Evolutionary conservation across 805 yeast genomes (phyloP).

Genomic region (Barnettozyma sp.): DNA sequence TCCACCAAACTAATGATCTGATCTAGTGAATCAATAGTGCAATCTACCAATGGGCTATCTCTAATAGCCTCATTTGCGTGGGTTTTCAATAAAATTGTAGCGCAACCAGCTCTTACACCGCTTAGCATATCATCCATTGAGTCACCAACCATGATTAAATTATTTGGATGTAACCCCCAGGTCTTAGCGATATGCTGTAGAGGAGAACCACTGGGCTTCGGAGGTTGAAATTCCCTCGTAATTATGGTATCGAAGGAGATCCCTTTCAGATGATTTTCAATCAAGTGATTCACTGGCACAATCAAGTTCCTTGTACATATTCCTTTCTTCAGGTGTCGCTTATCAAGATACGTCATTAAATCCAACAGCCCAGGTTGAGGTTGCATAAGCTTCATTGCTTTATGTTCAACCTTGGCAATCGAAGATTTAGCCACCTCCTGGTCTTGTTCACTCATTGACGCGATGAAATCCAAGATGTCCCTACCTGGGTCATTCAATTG

Average conservation of each 20-base stretch:
- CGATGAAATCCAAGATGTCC: slow-evolving; percentile 51
- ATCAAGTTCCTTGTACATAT: slow-evolving; percentile 58
- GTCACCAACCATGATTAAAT: slow-evolving; percentile 66
- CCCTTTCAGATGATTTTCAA: slow-evolving; percentile 36
- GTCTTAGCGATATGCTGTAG: slow-evolving; percentile 44
- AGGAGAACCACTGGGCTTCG: slow-evolving; percentile 65
- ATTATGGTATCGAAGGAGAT: slow-evolving; percentile 44
- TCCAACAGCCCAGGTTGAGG: slow-evolving; percentile 20
- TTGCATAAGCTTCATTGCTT: slow-evolving; percentile 54
- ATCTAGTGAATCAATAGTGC: slow-evolving; percentile 25
- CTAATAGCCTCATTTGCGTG: slow-evolving; percentile 42
- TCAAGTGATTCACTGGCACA: slow-evolving; percentile 47
- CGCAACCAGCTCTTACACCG: slow-evolving; percentile 57
- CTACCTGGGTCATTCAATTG: slow-evolving; percentile 37
- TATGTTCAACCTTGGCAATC: slow-evolving; percentile 47
- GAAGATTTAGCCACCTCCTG: slow-evolving; percentile 38
- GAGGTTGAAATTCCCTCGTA: slow-evolving; percentile 59
- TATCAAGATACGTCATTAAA: slow-evolving; percentile 12
- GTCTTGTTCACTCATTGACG: slow-evolving; percentile 33
- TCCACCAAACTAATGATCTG: slow-evolving; percentile 32
- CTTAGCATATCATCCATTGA: slow-evolving; percentile 63
- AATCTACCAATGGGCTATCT: slow-evolving; percentile 26
- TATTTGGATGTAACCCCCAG: slow-evolving; percentile 41
- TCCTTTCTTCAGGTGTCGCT: slow-evolving; percentile 34
- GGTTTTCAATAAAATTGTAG: slow-evolving; percentile 47